phyloP scores from a whole-genome alignment of 768 basidiomycete species.

The Boletus tomentosulus region DNA sequence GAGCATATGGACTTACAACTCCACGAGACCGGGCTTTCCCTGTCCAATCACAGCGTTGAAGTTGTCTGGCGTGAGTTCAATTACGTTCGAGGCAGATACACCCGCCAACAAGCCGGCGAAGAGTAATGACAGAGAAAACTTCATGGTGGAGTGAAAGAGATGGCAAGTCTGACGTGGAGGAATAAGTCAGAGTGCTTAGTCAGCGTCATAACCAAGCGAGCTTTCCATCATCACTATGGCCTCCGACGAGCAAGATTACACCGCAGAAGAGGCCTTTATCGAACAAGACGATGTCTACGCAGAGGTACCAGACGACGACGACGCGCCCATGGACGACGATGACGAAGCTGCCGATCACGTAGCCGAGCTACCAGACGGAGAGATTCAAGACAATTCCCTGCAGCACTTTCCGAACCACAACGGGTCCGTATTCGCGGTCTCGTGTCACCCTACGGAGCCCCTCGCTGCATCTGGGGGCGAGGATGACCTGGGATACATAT shows the following conservation, averaged over 20 bases:
- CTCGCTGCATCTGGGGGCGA: conserved; percentile 92
- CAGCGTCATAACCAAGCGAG: conserved; percentile 7
- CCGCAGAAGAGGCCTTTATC: conserved; percentile 56
- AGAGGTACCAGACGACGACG: conserved; percentile 63
- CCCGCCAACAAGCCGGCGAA: conserved; percentile 51
- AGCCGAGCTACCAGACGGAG: conserved; percentile 38
- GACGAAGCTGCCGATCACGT: conserved; percentile 49
- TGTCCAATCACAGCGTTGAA: conserved; percentile 75
- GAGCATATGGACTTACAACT: conserved; percentile 63
- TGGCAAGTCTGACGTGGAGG: conserved; percentile 28
- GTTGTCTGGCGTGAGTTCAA: conserved; percentile 71
- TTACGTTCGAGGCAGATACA: conserved; percentile 73
- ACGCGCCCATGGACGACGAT: conserved; percentile 70
- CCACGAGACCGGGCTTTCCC: conserved; percentile 81
- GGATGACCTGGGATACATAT: conserved; percentile 92
- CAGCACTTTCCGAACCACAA: conserved; percentile 66
- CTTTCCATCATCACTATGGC: no score
- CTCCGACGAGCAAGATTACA: conserved; percentile 32
- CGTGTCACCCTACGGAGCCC: conserved; percentile 75
- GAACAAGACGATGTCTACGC: conserved; percentile 58
- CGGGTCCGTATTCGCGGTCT: conserved; percentile 78
- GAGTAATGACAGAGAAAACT: conserved; percentile 51
- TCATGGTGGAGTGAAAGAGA: conserved; percentile 45
- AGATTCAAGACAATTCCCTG: conserved; percentile 57
- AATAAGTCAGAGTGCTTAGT: conserved; percentile 20